Evolutionary conservation across 2,329 filamentous ascomycete genomes (phyloP).

Genomic region (Tolypocladium cylindrosporum): DNA sequence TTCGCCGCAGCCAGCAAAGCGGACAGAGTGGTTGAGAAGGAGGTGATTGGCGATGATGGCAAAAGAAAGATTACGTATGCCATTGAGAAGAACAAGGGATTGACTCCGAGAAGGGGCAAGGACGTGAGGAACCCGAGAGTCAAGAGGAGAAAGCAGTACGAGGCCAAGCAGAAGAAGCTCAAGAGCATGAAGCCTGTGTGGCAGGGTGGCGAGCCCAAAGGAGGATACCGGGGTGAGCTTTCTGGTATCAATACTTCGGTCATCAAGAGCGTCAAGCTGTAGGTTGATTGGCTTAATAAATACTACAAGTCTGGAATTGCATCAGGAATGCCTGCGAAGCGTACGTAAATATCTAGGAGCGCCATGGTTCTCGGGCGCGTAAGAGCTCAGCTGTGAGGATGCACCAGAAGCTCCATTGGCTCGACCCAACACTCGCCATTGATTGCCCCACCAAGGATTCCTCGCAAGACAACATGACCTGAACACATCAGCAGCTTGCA

Average conservation of each 20-base stretch:
- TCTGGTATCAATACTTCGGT: conserved; percentile 92
- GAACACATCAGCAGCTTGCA: not conserved
- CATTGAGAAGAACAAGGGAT: conserved; percentile 96
- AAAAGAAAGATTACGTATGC: conserved; percentile 88
- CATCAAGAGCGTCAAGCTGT: conserved; percentile 89
- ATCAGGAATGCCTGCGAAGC: not conserved
- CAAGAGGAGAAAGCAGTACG: conserved; percentile 96
- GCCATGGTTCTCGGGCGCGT: too few relatives aligned
- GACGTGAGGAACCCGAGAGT: conserved; percentile 89
- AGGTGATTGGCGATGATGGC: conserved; percentile 67
- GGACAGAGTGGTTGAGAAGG: conserved; percentile 53
- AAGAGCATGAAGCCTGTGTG: conserved; percentile 77
- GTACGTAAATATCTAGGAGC: not conserved
- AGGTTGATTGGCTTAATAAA: conserved; percentile 15
- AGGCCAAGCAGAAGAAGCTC: conserved; percentile 96
- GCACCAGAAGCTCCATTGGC: not conserved
- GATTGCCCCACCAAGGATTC: not conserved
- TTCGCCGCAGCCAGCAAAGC: conserved; percentile 52
- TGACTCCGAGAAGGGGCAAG: conserved; percentile 85
- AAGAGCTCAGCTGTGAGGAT: not conserved
- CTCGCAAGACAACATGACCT: not conserved
- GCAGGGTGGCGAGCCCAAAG: conserved; percentile 73
- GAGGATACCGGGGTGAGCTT: conserved; percentile 82
- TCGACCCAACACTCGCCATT: not conserved
- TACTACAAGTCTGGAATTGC: not conserved